These are phyloP conservation scores for Sporothrix curviconia DNA, from an alignment of 2,329 filamentous ascomycete genomes.

Conservation along the genomic window DNA sequence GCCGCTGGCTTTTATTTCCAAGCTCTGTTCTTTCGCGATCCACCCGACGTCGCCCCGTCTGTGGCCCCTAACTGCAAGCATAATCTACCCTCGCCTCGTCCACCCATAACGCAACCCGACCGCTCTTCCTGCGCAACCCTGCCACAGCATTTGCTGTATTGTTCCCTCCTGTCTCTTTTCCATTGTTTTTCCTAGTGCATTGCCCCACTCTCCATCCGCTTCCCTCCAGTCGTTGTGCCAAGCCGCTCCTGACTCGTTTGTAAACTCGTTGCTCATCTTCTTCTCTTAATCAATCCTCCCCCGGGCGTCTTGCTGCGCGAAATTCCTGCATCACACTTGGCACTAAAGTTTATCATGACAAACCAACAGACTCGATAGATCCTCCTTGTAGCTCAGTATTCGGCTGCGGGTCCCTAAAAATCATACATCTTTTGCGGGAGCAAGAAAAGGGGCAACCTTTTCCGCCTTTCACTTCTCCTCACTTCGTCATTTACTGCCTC, in stretches of 20 bases:
- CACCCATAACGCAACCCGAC: slow-evolving; percentile 12
- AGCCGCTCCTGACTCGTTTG: not conserved
- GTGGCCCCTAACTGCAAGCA: not conserved
- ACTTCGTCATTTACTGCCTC: slow-evolving; percentile 1
- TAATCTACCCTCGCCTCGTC: slow-evolving; percentile 9
- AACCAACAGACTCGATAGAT: slow-evolving; percentile 34
- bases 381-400: slow-evolving; percentile 39
- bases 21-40: not conserved
- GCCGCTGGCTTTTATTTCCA: slow-evolving; percentile 17
- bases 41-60: slow-evolving; percentile 2
- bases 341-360: slow-evolving; percentile 40
- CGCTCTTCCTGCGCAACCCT: not conserved
- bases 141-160: not conserved
- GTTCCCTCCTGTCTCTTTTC: slow-evolving; percentile 4
- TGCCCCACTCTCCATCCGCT: slow-evolving; percentile 12
- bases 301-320: slow-evolving; percentile 17
- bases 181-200: slow-evolving; percentile 6
- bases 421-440: not conserved
- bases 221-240: not conserved
- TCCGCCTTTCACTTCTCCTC: not conserved
- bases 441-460: not conserved
- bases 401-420: slow-evolving; percentile 37
- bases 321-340: slow-evolving; percentile 23
- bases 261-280: slow-evolving; percentile 2
- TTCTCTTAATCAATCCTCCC: slow-evolving; percentile 4